Conservation (phyloP, 306 rosid species). For the Herpetospermum pedunculosum region DNA sequence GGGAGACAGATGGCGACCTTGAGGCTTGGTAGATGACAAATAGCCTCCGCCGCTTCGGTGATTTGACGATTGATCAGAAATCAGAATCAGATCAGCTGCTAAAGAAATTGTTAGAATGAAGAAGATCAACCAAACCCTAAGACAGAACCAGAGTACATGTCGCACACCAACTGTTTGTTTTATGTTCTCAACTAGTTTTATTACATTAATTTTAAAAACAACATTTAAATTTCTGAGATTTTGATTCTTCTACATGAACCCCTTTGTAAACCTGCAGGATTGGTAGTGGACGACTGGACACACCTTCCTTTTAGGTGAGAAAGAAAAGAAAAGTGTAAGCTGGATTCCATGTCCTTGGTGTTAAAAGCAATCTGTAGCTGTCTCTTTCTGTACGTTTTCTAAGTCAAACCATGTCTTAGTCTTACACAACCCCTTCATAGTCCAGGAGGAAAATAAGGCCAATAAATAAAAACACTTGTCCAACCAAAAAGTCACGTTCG, state of each 20-base stretch:
- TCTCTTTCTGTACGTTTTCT: constrained; percentile 1
- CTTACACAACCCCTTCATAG: not conserved
- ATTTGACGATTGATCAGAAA: not conserved
- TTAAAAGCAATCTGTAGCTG: constrained; percentile 1
- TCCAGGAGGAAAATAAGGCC: constrained; percentile 6
- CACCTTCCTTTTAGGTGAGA: constrained; percentile 3
- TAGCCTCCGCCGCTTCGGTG: not conserved
- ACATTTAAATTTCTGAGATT: not conserved
- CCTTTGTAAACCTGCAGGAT: not conserved
- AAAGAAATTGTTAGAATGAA: not conserved
- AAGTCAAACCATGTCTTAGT: not conserved
- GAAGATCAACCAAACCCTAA: not conserved
- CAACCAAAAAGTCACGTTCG: not conserved
- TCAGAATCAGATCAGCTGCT: not conserved
- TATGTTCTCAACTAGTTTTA: not conserved
- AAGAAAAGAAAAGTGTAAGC: not conserved
- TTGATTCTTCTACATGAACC: not conserved
- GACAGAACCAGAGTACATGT: not conserved
- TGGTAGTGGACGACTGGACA: not conserved
- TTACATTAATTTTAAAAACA: not conserved
- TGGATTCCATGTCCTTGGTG: constrained; percentile 7
- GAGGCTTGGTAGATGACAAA: not conserved
- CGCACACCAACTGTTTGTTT: constrained; percentile 1
- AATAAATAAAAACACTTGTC: not conserved
- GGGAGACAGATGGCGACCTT: not conserved